Base-by-base conservation (phyloP, 441 rosid genomes). In the Theobroma grandiflorum region DNA sequence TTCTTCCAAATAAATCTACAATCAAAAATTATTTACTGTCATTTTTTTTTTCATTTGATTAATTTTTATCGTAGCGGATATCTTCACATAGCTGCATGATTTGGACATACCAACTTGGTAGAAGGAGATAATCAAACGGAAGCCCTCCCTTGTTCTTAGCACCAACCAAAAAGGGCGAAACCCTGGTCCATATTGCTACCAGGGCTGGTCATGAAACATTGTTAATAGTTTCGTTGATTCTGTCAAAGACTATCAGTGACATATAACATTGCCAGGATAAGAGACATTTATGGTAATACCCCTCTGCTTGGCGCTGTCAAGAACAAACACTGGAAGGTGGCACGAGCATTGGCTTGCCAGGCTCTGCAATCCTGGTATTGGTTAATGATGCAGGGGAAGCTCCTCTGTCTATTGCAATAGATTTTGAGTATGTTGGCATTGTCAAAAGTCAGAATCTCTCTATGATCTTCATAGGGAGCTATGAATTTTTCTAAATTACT, bases 81-180 rank as follows among this genome's bases (percentile, higher is more conserved):
- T 8, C 74, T 72, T 43, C 77, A 55, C 49, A 55, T 73, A 18
- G 77, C 77, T n/a, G 77, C 77, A 35, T 55, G 65, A 57, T 38
- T 55, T 4, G 65, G 77, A 4, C 15, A 73, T 63, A 18, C 6
- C 26, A 20, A 57, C 1, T 31, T 55, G 8, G 77, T 38, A 0
- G 12, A 37, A 4, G 18, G 18, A 57, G 12, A 37, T 73, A 18
- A 26, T 57, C n/a, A 0, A 18, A 22, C 47, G 3, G 12, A 42
- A 57, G 2, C 52, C 18, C 38, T 6, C 4, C 3, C 77, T 73
- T n/a, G 8, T 55, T 8, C 22, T 11, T 12, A 52, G 1, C 10
- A 4, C 0, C 33, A 55, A 73, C 50, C 50, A 0, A 0, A 16
- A 53, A 57, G 11, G 43, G n/a, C 1, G 63, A 73, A 38, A 73